These are phyloP conservation scores for Phytopythium boreale DNA, from an alignment of 352 stramenopile species.

Conservation along the genomic window DNA sequence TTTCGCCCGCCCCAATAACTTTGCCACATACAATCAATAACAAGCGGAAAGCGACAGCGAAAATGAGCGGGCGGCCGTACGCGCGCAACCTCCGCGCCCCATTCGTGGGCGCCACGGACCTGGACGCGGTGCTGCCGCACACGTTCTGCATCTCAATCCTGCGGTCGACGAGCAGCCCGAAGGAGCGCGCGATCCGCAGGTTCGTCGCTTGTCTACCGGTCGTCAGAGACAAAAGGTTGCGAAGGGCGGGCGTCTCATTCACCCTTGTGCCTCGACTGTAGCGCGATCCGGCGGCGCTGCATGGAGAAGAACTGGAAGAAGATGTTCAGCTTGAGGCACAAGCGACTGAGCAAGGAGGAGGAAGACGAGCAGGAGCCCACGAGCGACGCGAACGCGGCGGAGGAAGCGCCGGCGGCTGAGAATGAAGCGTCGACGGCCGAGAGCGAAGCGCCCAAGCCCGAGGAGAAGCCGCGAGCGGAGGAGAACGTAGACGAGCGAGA, in stretches of 20 bases:
- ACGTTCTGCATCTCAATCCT: conserved; percentile 40
- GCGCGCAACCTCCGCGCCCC: conserved; percentile 47
- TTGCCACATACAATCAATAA: too few relatives aligned
- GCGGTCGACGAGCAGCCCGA: conserved; percentile 17
- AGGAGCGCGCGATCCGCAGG: conserved; percentile 53
- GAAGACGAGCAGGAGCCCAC: background rate
- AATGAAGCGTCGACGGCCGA: background rate
- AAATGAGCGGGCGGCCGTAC: conserved; percentile 74
- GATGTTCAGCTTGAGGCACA: conserved; percentile 51
- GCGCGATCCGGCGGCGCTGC: conserved; percentile 57
- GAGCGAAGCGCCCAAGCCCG: background rate
- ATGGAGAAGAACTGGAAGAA: conserved; percentile 85
- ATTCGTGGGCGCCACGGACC: conserved; percentile 45
- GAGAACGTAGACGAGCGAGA: background rate
- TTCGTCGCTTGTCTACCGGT: conserved; percentile 9
- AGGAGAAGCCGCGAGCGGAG: conserved; percentile 9
- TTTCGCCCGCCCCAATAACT: background rate
- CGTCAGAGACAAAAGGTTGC: too few relatives aligned
- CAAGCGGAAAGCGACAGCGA: background rate
- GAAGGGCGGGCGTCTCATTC: too few relatives aligned
- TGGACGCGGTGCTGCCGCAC: conserved; percentile 61
- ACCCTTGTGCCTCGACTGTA: conserved; percentile 11
- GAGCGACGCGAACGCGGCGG: background rate
- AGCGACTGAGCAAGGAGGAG: conserved; percentile 19
- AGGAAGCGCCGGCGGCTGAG: conserved; percentile 12